Evolutionary conservation across 345 rosid species (phyloP), one percentile per base, ranked within the genome.

Genomic region (Eucalyptus erythrocorys): DNA sequence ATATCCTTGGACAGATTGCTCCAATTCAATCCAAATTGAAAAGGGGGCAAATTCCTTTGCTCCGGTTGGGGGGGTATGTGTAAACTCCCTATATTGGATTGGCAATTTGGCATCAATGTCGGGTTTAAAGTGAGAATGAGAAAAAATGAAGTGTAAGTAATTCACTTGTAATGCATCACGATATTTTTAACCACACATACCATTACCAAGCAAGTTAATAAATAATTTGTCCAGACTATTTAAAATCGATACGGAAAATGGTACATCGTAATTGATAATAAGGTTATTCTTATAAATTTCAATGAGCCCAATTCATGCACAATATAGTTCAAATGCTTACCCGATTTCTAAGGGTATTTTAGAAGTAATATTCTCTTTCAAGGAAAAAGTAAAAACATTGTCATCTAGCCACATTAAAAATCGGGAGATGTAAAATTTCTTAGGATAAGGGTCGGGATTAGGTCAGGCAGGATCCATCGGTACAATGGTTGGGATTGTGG

Each of bases 281-380:
- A 34, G 0, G 2, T 37, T 11, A 37, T 34, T 17, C 13, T 37
- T 1, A 5, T 71, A 19, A 71, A 76, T 37, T 76, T 76, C 2
- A 76, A 76, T 22, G 26, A 55, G 14, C 1, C 5, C 3, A 0
- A 6, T 19, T 76, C 1, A 76, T 76, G 5, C 27, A 3, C 1
- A 5, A 64, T 2, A 14, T 64, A 30, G 5, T 64, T 64, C 3
- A 7, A n/a, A 32, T 21, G 2, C 2, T 9, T 37, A 6, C 22
- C 8, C 37, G 37, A 76, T 76, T 76, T 37, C 7, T 13, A n/a
- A 64, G 34, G 34, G 9, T 1, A 61, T 61, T 61, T 13, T 30
- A 64, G 30, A 30, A 61, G 71, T 3, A 64, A 61, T n/a, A 5
- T 64, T 64, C 32, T 13, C 5, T 64, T 30, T 13, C 4, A 13